Percentiles rank a stretch among this genome's conserved stretches.
phyloP scores from a whole-genome alignment of 257 asterid species.

The Solanum medicagineum region DNA sequence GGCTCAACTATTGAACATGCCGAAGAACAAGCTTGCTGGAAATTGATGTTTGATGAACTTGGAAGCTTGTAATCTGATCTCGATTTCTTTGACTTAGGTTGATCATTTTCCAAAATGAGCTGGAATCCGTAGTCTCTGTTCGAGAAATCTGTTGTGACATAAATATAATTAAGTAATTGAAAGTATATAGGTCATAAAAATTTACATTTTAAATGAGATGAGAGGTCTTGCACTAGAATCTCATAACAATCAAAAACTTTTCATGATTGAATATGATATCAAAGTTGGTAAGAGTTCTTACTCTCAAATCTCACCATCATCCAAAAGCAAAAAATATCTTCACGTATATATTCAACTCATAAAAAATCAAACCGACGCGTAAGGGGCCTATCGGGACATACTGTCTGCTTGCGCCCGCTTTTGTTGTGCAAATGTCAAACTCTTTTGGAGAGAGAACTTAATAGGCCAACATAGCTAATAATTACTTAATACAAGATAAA shows the following conservation, averaged over 20 bases:
- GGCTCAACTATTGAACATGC: slow-evolving; percentile 43
- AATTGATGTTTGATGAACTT: slow-evolving; percentile 49
- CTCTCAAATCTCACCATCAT: background rate
- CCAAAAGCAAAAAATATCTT: background rate
- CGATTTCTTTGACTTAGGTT: slow-evolving; percentile 24
- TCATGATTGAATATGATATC: background rate
- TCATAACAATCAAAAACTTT: background rate
- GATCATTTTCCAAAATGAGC: slow-evolving; percentile 8
- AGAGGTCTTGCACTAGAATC: background rate
- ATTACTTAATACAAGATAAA: background rate
- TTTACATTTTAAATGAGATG: background rate
- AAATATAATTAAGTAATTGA: background rate
- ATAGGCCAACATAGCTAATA: background rate
- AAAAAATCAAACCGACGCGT: background rate
- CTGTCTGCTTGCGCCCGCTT: background rate
- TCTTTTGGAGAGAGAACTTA: background rate
- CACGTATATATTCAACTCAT: background rate
- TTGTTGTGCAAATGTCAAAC: background rate
- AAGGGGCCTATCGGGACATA: background rate
- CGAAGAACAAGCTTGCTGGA: slow-evolving; percentile 46
- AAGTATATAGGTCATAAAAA: background rate
- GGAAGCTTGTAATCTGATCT: slow-evolving; percentile 16
- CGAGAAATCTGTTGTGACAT: background rate
- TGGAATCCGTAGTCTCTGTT: slow-evolving; percentile 7
- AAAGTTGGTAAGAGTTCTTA: background rate